A percentile compares a stretch with the other conserved stretches of the same genome.
Conservation (phyloP, 2,329 filamentous ascomycete genomes). For the Fusarium sp. region DNA sequence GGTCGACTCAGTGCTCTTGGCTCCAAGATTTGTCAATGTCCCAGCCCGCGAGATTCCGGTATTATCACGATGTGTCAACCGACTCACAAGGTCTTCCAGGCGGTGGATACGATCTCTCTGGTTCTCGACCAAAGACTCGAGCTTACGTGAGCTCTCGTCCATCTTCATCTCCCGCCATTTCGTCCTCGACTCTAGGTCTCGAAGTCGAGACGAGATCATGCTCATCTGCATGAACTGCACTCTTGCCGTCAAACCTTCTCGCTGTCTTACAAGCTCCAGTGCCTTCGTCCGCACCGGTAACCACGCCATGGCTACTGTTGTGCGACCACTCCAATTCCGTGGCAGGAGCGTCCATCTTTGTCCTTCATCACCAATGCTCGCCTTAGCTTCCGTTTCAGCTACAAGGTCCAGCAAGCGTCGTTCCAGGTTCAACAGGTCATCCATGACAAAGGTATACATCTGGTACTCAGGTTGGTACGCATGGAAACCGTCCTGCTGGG, state of each 20-base stretch:
- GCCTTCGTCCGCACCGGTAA: slow-evolving; percentile 61
- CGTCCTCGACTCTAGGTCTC: slow-evolving; percentile 55
- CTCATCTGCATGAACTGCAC: slow-evolving; percentile 66
- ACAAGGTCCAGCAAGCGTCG: slow-evolving; percentile 62
- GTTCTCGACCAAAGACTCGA: slow-evolving; percentile 45
- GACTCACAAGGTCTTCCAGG: slow-evolving; percentile 40
- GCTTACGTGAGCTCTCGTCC: slow-evolving; percentile 49
- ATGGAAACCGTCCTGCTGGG: slow-evolving; percentile 46
- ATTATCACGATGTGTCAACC: slow-evolving; percentile 27
- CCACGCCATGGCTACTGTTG: slow-evolving; percentile 62
- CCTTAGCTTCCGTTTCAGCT: slow-evolving; percentile 58
- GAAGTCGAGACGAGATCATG: slow-evolving; percentile 62
- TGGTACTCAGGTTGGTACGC: slow-evolving; percentile 58
- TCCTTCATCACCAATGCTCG: slow-evolving; percentile 40
- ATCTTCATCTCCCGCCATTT: slow-evolving; percentile 52
- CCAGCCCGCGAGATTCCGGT: slow-evolving; percentile 25
- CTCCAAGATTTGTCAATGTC: slow-evolving; percentile 28
- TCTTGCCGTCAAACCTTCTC: slow-evolving; percentile 61
- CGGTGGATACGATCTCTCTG: slow-evolving; percentile 48
- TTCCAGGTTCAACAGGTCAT: slow-evolving; percentile 62
- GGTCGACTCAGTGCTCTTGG: slow-evolving; percentile 25
- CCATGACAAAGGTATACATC: slow-evolving; percentile 65
- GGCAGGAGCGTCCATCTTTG: slow-evolving; percentile 58
- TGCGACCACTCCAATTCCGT: slow-evolving; percentile 56
- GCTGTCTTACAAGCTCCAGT: slow-evolving; percentile 62